Percentiles rank a stretch among this genome's conserved stretches.
phyloP scores from a whole-genome alignment of 2,329 filamentous ascomycete species.

The Penicillium crustosum region DNA sequence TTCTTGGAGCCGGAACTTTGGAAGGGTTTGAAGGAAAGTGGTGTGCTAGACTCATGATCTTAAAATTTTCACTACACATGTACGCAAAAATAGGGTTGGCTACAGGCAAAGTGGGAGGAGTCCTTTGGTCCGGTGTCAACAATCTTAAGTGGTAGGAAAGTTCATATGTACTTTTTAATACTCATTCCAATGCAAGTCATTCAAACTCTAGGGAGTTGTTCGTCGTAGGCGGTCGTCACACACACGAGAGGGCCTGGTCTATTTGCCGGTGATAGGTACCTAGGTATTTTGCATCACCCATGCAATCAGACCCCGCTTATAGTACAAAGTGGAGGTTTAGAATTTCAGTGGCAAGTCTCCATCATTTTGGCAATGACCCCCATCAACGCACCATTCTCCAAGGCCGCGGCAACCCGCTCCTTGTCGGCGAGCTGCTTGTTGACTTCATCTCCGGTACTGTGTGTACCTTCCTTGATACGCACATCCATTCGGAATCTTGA shows the following conservation, averaged over 20 bases:
- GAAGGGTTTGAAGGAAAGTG: conserved; percentile 81
- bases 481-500: conserved; percentile 91
- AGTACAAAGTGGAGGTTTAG: not conserved
- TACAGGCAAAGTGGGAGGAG: not conserved
- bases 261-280: not conserved
- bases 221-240: conserved; percentile 5
- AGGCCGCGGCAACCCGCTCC: conserved; percentile 88
- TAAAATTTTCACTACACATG: not conserved
- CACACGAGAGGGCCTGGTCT: not conserved
- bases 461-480: conserved; percentile 92
- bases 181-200: conserved; percentile 14
- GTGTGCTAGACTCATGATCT: conserved; percentile 67
- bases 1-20: conserved; percentile 96
- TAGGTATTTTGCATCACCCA: not conserved
- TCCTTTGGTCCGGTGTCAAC: conserved; percentile 15
- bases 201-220: not conserved
- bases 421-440: conserved; percentile 97
- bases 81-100: conserved; percentile 9
- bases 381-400: conserved; percentile 90
- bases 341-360: conserved; percentile 68
- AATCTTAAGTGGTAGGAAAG: conserved; percentile 2
- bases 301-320: not conserved
- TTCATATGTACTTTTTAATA: conserved; percentile 28
- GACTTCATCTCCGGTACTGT: conserved; percentile 89
- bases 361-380: conserved; percentile 92